phyloP scores from a whole-genome alignment of 2,329 filamentous ascomycete genomes.

The Coniochaeta sp. region DNA sequence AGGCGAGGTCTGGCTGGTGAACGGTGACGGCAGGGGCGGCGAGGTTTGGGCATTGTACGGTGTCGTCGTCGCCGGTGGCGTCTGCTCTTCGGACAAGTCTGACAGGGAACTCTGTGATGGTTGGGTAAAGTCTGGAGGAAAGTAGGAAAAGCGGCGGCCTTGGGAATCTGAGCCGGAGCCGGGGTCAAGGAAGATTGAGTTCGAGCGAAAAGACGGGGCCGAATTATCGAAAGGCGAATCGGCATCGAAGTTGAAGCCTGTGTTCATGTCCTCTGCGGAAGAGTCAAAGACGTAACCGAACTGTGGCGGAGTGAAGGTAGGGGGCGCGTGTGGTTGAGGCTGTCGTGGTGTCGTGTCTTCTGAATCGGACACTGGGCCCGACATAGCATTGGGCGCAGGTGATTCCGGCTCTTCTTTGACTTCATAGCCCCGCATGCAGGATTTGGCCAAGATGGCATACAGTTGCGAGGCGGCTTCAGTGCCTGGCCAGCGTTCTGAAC shows the following conservation, averaged over 20 bases:
- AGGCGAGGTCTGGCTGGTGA: constrained; percentile 10
- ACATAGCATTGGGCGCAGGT: constrained; percentile 27
- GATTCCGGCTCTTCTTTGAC: constrained; percentile 42
- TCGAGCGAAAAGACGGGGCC: constrained; percentile 53
- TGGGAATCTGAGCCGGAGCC: constrained; percentile 44
- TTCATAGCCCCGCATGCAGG: constrained; percentile 84
- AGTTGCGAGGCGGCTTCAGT: constrained; percentile 77
- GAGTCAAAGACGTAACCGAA: constrained; percentile 52
- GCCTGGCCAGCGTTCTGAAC: constrained; percentile 86
- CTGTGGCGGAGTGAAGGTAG: constrained; percentile 41
- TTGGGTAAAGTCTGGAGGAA: constrained; percentile 49
- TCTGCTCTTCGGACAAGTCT: constrained; percentile 22
- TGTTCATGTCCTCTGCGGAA: constrained; percentile 12
- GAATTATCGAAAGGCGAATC: constrained; percentile 29
- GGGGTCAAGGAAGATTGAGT: constrained; percentile 58
- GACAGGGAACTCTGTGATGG: constrained; percentile 6
- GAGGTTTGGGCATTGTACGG: constrained; percentile 13
- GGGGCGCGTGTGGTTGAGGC: constrained; percentile 21
- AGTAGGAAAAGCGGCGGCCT: constrained; percentile 56
- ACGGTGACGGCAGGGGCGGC: constrained; percentile 14
- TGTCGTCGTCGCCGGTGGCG: constrained; percentile 22
- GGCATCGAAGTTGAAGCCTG: not conserved
- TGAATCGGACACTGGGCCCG: constrained; percentile 1
- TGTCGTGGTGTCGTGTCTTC: constrained; percentile 16
- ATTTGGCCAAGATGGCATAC: constrained; percentile 77